These are phyloP conservation scores for Zelopaecilomyces penicillatus DNA, from an alignment of 2,329 filamentous ascomycete genomes.

Conservation along the genomic window DNA sequence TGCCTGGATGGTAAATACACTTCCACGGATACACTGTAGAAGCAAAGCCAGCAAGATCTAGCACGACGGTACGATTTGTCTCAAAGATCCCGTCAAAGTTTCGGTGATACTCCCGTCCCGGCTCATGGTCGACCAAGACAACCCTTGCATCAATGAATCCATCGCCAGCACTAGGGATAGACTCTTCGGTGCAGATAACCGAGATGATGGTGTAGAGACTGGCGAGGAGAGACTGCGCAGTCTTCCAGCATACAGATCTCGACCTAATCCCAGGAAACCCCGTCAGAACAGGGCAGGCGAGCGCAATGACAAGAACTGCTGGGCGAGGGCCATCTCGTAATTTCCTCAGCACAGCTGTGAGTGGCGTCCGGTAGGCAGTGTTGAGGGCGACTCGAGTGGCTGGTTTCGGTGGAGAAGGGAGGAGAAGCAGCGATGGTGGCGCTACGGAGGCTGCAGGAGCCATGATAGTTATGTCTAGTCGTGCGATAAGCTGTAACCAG, in stretches of 20 bases:
- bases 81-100: slow-evolving; percentile 30
- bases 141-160: slow-evolving; percentile 70
- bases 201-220: slow-evolving; percentile 72
- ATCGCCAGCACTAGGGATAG: slow-evolving; percentile 45
- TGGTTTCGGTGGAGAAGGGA: slow-evolving; percentile 54
- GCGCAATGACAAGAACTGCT: slow-evolving; percentile 41
- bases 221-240: slow-evolving; percentile 67
- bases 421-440: slow-evolving; percentile 47
- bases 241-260: slow-evolving; percentile 50
- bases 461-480: no score
- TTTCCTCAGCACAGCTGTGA: slow-evolving; percentile 41
- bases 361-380: slow-evolving; percentile 51
- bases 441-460: background rate
- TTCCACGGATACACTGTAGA: slow-evolving; percentile 52
- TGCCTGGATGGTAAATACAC: slow-evolving; percentile 56
- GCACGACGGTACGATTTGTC: slow-evolving; percentile 37
- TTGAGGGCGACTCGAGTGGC: slow-evolving; percentile 42
- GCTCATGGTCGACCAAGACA: slow-evolving; percentile 59
- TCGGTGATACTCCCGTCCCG: slow-evolving; percentile 20
- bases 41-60: slow-evolving; percentile 45
- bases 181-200: slow-evolving; percentile 56
- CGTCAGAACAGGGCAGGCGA: slow-evolving; percentile 55
- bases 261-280: slow-evolving; percentile 30
- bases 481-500: no score
- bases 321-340: slow-evolving; percentile 16